Evolutionary conservation across 768 basidiomycete species (phyloP).

Genomic region (Auriscalpium microsporum): DNA sequence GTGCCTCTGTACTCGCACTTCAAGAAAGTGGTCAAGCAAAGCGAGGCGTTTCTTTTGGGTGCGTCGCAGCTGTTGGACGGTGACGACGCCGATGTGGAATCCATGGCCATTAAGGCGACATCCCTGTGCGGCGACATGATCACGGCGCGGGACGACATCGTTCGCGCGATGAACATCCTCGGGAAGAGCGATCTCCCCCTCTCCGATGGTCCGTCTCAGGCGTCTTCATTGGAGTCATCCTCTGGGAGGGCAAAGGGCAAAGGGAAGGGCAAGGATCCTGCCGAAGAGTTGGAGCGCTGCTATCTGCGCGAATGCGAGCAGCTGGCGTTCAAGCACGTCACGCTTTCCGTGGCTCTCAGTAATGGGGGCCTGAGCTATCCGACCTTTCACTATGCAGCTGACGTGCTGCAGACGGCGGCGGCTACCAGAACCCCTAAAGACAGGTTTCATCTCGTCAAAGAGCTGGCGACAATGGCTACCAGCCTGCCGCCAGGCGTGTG

Average conservation of each 20-base stretch:
- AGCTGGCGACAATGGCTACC: slow-evolving; percentile 48
- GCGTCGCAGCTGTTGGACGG: slow-evolving; percentile 33
- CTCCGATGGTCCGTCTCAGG: not conserved
- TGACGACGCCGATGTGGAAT: slow-evolving; percentile 24
- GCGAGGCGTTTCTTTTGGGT: slow-evolving; percentile 39
- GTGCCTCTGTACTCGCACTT: slow-evolving; percentile 43
- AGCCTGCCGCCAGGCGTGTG: slow-evolving; percentile 48
- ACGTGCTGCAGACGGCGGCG: slow-evolving; percentile 23
- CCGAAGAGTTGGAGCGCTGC: slow-evolving; percentile 29
- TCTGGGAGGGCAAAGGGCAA: slow-evolving; percentile 10
- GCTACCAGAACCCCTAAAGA: slow-evolving; percentile 37
- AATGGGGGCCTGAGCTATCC: slow-evolving; percentile 7
- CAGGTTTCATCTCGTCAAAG: slow-evolving; percentile 45
- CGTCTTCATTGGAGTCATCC: not conserved
- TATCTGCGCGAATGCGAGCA: slow-evolving; percentile 39
- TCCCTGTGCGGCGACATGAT: slow-evolving; percentile 47
- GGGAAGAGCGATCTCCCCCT: slow-evolving; percentile 15
- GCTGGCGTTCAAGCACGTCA: slow-evolving; percentile 39
- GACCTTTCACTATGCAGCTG: not conserved
- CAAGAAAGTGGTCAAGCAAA: slow-evolving; percentile 44
- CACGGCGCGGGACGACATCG: slow-evolving; percentile 39
- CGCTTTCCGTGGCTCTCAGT: slow-evolving; percentile 18
- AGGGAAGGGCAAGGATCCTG: slow-evolving; percentile 26
- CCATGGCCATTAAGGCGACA: slow-evolving; percentile 31
- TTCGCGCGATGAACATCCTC: slow-evolving; percentile 36